These are phyloP conservation scores for Colletotrichum sp. DNA, from an alignment of 2,329 filamentous ascomycete species.

Conservation along the genomic window DNA sequence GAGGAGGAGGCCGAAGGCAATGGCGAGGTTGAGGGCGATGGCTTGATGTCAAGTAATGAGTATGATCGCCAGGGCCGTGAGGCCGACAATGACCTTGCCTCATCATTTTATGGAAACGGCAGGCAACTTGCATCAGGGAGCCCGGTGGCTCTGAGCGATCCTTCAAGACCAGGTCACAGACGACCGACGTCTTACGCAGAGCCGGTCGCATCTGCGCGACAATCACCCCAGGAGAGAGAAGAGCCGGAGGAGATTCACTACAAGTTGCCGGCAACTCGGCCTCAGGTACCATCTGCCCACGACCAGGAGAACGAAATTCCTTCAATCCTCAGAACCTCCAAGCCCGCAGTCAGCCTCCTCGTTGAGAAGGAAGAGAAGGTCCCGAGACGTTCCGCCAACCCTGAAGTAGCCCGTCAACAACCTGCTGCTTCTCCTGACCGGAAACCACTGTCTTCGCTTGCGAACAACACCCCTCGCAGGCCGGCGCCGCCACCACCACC, in stretches of 20 bases:
- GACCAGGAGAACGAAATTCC: constrained; percentile 88
- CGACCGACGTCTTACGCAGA: constrained; percentile 43
- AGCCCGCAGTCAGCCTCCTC: constrained; percentile 57
- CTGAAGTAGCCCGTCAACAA: constrained; percentile 42
- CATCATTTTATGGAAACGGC: constrained; percentile 48
- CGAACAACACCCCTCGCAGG: constrained; percentile 75
- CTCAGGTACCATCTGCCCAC: constrained; percentile 64
- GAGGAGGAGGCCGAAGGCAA: constrained; percentile 65
- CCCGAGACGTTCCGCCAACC: constrained; percentile 53
- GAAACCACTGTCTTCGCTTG: constrained; percentile 58
- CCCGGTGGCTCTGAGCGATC: constrained; percentile 55
- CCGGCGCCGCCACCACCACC: constrained; percentile 83
- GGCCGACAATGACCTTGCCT: constrained; percentile 41
- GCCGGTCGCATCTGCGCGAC: constrained; percentile 35
- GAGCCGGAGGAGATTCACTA: constrained; percentile 51
- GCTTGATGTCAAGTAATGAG: constrained; percentile 44
- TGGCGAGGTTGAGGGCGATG: constrained; percentile 48
- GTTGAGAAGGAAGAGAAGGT: constrained; percentile 62
- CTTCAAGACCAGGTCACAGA: constrained; percentile 45
- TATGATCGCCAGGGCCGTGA: constrained; percentile 43
- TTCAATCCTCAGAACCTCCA: constrained; percentile 69
- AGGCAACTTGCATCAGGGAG: constrained; percentile 63
- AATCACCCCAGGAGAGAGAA: constrained; percentile 35
- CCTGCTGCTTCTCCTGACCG: constrained; percentile 57
- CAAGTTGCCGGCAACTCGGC: constrained; percentile 59